These are phyloP conservation scores for Penicillium sp. DNA, from an alignment of 2,329 filamentous ascomycete genomes.

Conservation along the genomic window DNA sequence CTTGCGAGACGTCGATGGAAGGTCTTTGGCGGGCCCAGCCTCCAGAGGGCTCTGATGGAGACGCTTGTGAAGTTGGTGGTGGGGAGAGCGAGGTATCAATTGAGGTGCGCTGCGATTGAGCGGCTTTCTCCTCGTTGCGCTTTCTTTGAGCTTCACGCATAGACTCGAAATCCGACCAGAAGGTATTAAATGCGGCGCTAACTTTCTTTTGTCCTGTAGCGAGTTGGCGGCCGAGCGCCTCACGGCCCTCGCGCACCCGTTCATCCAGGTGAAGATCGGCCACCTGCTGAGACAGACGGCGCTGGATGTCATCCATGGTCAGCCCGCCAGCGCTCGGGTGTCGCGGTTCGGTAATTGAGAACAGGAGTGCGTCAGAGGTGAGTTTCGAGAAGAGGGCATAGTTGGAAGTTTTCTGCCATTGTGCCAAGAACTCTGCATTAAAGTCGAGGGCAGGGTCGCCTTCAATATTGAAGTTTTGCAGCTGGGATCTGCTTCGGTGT, in stretches of 20 bases:
- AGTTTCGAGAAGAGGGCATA: constrained; percentile 82
- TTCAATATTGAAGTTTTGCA: constrained; percentile 64
- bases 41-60: constrained; percentile 12
- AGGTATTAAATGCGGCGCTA: constrained; percentile 78
- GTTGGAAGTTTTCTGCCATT: constrained; percentile 86
- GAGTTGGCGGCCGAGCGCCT: constrained; percentile 85
- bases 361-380: constrained; percentile 77
- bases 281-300: constrained; percentile 85
- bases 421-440: constrained; percentile 78
- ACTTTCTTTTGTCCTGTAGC: constrained; percentile 86
- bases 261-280: constrained; percentile 93
- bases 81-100: constrained; percentile 27
- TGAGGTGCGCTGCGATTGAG: constrained; percentile 31
- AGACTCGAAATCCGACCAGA: constrained; percentile 87
- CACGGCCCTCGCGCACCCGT: constrained; percentile 76
- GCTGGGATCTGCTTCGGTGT: constrained; percentile 48
- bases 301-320: constrained; percentile 90
- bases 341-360: constrained; percentile 88
- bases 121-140: constrained; percentile 37
- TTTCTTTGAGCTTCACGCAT: constrained; percentile 72
- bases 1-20: constrained; percentile 52
- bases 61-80: constrained; percentile 23
- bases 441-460: constrained; percentile 86
- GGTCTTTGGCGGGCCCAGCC: constrained; percentile 35
- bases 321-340: constrained; percentile 93